Percentiles rank a stretch among this genome's conserved stretches.
Conservation (phyloP, 805 yeast species). For the Saccharomycopsis fodiens region DNA sequence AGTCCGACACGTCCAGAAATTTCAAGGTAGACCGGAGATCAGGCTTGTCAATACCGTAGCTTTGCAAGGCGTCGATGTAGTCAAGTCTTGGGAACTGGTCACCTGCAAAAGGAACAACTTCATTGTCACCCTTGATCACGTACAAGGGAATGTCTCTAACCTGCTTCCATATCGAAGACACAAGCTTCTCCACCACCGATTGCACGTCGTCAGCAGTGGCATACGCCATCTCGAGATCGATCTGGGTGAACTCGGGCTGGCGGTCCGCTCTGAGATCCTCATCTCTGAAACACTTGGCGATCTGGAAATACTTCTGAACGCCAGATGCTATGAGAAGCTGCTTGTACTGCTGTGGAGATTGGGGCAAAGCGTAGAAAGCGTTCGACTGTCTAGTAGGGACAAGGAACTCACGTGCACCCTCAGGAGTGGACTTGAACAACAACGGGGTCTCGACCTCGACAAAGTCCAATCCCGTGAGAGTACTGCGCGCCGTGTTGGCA, state of each 20-base stretch:
- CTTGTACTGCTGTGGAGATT: constrained; percentile 96
- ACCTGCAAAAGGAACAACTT: neutral
- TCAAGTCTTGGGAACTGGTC: constrained; percentile 38
- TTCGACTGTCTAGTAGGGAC: constrained; percentile 74
- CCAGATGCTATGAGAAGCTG: constrained; percentile 95
- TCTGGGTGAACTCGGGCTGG: constrained; percentile 96
- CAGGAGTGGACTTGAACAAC: constrained; percentile 92
- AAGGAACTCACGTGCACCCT: constrained; percentile 92
- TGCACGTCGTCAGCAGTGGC: constrained; percentile 63
- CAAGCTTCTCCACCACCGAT: constrained; percentile 49
- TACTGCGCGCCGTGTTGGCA: constrained; percentile 38
- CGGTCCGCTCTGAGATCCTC: constrained; percentile 92
- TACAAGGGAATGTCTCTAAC: constrained; percentile 36
- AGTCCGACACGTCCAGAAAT: constrained; percentile 41
- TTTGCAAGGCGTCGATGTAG: constrained; percentile 61
- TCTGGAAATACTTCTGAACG: constrained; percentile 73
- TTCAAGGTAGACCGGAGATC: constrained; percentile 63
- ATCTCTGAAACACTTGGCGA: constrained; percentile 92
- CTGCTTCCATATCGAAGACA: constrained; percentile 47
- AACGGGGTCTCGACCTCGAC: constrained; percentile 89
- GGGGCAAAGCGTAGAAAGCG: constrained; percentile 83
- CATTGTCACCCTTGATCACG: constrained; percentile 24
- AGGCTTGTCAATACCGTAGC: constrained; percentile 91
- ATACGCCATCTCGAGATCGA: constrained; percentile 93
- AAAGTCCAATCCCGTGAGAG: constrained; percentile 40